These are phyloP conservation scores for Fusarium ramigenum DNA, from an alignment of 2,329 filamentous ascomycete species.

Conservation along the genomic window DNA sequence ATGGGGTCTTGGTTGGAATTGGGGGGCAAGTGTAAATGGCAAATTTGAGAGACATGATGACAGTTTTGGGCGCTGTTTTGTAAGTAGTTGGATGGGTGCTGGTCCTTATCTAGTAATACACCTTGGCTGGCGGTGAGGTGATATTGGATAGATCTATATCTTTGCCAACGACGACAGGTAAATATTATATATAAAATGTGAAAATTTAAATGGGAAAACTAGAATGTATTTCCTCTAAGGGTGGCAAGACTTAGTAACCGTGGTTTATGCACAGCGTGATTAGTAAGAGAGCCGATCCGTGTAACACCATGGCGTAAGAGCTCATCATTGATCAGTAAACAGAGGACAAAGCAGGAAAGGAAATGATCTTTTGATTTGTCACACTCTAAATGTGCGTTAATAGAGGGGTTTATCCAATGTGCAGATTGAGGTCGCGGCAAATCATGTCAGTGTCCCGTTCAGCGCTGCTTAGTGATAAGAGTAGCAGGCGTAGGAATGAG, in stretches of 20 bases:
- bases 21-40: background rate
- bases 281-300: background rate
- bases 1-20: accelerated
- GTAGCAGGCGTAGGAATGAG: background rate
- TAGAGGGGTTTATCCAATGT: background rate
- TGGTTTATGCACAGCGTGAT: background rate
- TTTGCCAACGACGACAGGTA: accelerated
- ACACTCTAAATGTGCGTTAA: background rate
- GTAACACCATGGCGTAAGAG: background rate
- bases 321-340: background rate
- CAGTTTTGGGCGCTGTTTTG: background rate
- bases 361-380: background rate
- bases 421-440: background rate
- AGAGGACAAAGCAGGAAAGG: background rate
- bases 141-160: background rate
- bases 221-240: accelerated
- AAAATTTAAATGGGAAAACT: too few species aligned
- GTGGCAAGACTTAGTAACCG: background rate
- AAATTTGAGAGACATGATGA: background rate
- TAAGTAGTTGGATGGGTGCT: accelerated
- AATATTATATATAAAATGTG: accelerated
- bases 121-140: accelerated
- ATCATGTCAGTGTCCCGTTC: accelerated
- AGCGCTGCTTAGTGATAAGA: background rate
- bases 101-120: background rate